Evolutionary conservation across 768 basidiomycete genomes (phyloP), one percentile per base, ranked within the genome.

Genomic region (Tylopilus plumbeoviolaceoides): DNA sequence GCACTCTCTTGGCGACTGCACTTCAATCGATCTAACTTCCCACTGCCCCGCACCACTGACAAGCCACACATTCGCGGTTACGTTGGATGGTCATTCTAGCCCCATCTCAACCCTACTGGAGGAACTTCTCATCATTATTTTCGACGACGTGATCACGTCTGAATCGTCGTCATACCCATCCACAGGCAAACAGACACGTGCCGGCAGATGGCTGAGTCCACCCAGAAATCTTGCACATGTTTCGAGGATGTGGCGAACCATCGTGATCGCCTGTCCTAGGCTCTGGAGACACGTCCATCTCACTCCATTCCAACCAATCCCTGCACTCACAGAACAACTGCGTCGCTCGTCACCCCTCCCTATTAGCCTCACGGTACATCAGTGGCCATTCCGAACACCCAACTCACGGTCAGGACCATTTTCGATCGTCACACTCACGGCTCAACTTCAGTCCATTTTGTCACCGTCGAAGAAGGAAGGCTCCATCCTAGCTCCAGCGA

Each of bases 251-350:
- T 64, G 62, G 63, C 52, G 51, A 31, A 12, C 43, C 46, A n/a
- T 62, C 2, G 38, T 51, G 14, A 64, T 53, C 14, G 40, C 48
- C 31, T 64, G 54, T 30, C 62, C 63, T 1, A 45, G 15, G 30
- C 59, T 63, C 48, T 63, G 63, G 62, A 62, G 43, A 56, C 14
- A 47, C 15, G 53, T 63, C 14, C 42, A 64, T 20, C 27, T 63
- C 18, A 53, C 59, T 5, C 63, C 59, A 8, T 6, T 25, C 20
- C 57, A 59, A 41, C 48, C 63, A 9, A 21, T 51, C 3, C 23
- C 9, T 33, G 25, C 48, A 0, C 30, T 62, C 44, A 53, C 44
- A 27, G 63, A 62, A 39, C 63, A 64, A 4, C 21, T 64, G 21
- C 17, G n/a, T 7, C 31, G 40, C 33, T 64, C 63, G 20, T 54